These are phyloP conservation scores for Tilletia horrida DNA, from an alignment of 1,284 basidiomycete species.

Conservation along the genomic window DNA sequence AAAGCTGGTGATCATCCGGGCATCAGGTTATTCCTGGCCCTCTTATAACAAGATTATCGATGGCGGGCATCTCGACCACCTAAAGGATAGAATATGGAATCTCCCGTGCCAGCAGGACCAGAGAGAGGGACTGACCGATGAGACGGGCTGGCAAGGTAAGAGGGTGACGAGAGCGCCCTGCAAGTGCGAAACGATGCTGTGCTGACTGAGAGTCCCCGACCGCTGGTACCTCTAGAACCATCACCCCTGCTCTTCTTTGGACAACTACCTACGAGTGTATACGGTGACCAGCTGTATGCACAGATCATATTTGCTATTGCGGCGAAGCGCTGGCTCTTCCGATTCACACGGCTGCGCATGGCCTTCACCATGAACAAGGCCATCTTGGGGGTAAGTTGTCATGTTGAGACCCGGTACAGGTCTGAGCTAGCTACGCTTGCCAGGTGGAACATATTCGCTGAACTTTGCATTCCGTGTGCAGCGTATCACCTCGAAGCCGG, in stretches of 20 bases:
- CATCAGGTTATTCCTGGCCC: constrained; percentile 37
- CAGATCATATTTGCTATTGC: constrained; percentile 47
- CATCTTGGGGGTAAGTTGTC: constrained; percentile 40
- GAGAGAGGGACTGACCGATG: constrained; percentile 22
- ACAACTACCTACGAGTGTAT: constrained; percentile 51
- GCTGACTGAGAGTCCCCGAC: not conserved
- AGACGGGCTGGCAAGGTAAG: no score
- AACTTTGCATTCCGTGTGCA: no score
- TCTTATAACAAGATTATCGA: constrained; percentile 36
- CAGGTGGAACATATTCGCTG: no score
- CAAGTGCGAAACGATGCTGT: no score
- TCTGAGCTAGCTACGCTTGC: no score
- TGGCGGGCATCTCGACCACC: constrained; percentile 35
- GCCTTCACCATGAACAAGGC: constrained; percentile 32
- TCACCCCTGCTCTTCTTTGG: constrained; percentile 44
- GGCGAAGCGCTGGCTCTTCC: constrained; percentile 45
- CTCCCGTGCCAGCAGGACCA: not conserved
- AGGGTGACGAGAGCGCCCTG: no score
- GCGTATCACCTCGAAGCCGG: not conserved
- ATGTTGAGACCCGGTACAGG: constrained; percentile 38
- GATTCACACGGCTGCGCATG: constrained; percentile 41
- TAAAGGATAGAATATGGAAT: constrained; percentile 27
- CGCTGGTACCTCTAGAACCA: constrained; percentile 8
- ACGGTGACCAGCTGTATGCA: constrained; percentile 51
- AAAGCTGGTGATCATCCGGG: constrained; percentile 30